Conservation (phyloP, 2,329 filamentous ascomycete species). For the Emmonsiellopsis sp. region DNA sequence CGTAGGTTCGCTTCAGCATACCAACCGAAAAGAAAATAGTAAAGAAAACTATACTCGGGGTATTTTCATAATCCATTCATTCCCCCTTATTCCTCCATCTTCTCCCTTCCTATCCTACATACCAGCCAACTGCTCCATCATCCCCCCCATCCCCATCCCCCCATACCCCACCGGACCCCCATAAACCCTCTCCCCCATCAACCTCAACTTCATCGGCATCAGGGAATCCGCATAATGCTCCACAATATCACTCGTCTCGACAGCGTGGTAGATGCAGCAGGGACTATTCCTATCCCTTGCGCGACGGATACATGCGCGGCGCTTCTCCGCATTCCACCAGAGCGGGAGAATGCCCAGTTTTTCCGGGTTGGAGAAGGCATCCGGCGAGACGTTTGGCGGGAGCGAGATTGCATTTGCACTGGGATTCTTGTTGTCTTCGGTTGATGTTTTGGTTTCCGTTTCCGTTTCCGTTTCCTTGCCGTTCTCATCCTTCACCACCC, state of each 20-base stretch:
- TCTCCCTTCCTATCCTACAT: no score
- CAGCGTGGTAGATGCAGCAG: conserved; percentile 12
- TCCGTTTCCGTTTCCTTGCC: not conserved
- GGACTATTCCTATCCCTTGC: conserved; percentile 16
- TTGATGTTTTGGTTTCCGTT: not conserved
- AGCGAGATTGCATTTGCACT: not conserved
- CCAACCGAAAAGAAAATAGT: no score
- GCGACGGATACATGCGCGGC: conserved; percentile 27
- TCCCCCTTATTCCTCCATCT: no score
- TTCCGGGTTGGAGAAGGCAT: not conserved
- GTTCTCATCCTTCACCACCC: not conserved
- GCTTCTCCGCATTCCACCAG: conserved; percentile 38
- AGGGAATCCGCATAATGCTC: conserved; percentile 34
- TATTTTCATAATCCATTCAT: no score
- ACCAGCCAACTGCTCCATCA: no score
- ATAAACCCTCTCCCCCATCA: conserved; percentile 37
- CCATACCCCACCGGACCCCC: conserved; percentile 8
- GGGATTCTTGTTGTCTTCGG: not conserved
- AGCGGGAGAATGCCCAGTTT: conserved; percentile 28
- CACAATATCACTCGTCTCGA: conserved; percentile 29
- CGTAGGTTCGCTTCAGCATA: no score
- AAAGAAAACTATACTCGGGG: no score
- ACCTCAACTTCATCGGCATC: conserved; percentile 43
- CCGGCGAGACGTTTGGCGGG: not conserved
- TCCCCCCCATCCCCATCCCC: no score